Evolutionary conservation across 176 grass and related monocot genomes (phyloP), one percentile per base, ranked within the genome.

Genomic region (Carex cristatella): DNA sequence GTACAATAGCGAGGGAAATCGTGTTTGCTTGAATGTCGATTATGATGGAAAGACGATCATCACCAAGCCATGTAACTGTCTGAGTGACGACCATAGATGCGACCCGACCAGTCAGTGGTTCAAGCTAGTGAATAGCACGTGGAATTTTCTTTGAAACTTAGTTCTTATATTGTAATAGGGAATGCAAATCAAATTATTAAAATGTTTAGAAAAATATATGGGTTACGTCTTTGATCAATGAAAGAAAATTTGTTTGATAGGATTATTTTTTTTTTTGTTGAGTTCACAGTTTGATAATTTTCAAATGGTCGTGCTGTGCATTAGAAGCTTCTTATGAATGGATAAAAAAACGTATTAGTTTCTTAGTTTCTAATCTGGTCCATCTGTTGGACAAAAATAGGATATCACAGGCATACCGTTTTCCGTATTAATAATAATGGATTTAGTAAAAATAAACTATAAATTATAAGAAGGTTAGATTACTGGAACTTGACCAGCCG

Each of bases 31-130:
- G 67, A 92, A 97, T 79, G 89, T 97, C 15, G 92, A 76, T 64
- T 62, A n/a, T 2, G 90, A 94, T 72, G 92, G 90, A 1, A 82
- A 48, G 79, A 94, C 82, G 63, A 79, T 98, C 56, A 79, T 98
- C 3, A 93, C 91, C 53, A 93, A 80, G 73, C 82, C 81, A 33
- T 98, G 95, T 88, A 81, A 88, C 19, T 98, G 95, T 81, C 83
- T 98, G 83, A 87, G 89, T 72, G 40, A 1, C 10, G 61, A 91
- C 57, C 87, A 70, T 76, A 79, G 78, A 57, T 98, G 95, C 85
- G 85, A 98, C 27, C 95, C 91, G 2, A 85, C 79, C 80, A 90
- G 86, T 42, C 95, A 98, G 79, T 94, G 95, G 95, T 98, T 98
- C 86, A 94, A 93, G 83, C 48, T 98, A 9, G 91, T 98, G 18